Evolutionary conservation across 2,329 filamentous ascomycete genomes (phyloP).

Genomic region (Geoglossum cookeanum): DNA sequence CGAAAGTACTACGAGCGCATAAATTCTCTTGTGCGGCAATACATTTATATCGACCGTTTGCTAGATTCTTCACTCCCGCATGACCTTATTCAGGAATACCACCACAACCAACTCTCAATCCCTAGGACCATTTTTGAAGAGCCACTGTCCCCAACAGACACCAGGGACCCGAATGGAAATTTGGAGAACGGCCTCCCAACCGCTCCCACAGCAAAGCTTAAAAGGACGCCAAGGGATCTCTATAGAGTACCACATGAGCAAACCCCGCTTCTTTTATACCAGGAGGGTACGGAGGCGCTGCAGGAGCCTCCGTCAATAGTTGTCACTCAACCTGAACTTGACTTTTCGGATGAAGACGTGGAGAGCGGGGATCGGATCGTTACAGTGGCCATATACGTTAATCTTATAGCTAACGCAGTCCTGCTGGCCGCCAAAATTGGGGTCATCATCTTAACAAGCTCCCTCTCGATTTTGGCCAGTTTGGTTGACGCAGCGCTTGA

Average conservation of each 20-base stretch:
- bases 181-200: constrained; percentile 14
- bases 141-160: constrained; percentile 22
- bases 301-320: constrained; percentile 20
- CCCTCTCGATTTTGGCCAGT: constrained; percentile 62
- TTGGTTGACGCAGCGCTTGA: constrained; percentile 65
- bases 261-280: constrained; percentile 36
- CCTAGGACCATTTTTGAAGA: constrained; percentile 56
- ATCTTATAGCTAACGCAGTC: constrained; percentile 57
- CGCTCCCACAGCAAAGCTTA: constrained; percentile 32
- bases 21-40: constrained; percentile 78
- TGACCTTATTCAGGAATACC: constrained; percentile 79
- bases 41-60: constrained; percentile 79
- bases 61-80: constrained; percentile 87
- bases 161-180: constrained; percentile 16
- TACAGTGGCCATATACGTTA: constrained; percentile 73
- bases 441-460: constrained; percentile 60
- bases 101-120: constrained; percentile 36
- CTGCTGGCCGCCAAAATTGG: constrained; percentile 58
- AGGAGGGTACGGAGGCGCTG: constrained; percentile 13
- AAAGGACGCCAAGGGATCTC: constrained; percentile 68
- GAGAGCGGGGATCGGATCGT: constrained; percentile 60
- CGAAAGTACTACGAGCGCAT: constrained; percentile 76
- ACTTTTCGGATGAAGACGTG: constrained; percentile 25
- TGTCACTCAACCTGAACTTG: constrained; percentile 20
- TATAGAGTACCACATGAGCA: constrained; percentile 55